Evolutionary conservation across 2,329 filamentous ascomycete genomes (phyloP).

Genomic region (Neocucurbitaria cava): DNA sequence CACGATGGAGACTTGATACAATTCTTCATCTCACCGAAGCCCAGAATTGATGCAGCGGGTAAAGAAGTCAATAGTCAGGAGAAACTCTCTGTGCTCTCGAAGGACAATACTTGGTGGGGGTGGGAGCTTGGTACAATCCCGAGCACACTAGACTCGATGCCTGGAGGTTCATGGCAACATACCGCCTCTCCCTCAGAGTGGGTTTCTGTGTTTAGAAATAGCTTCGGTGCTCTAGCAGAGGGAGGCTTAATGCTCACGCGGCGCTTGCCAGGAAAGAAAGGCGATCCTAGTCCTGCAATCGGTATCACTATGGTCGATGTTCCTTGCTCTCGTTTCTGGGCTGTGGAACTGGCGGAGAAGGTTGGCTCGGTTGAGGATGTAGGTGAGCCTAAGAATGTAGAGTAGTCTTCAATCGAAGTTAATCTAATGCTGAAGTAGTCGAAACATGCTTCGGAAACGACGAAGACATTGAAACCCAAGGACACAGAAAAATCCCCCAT

Average conservation of each 20-base stretch:
- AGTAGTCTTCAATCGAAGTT: slow-evolving; percentile 1
- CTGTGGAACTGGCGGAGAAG: slow-evolving; percentile 3
- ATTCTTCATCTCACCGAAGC: slow-evolving; percentile 40
- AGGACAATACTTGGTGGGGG: slow-evolving; percentile 22
- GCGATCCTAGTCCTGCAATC: slow-evolving; percentile 5
- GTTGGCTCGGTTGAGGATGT: slow-evolving; percentile 4
- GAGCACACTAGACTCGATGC: slow-evolving; percentile 52
- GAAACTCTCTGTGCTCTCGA: not conserved
- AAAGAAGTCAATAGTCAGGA: slow-evolving; percentile 1
- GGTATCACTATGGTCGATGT: slow-evolving; percentile 57
- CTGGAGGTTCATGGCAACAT: slow-evolving; percentile 29
- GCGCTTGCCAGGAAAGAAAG: not conserved
- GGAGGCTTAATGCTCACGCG: slow-evolving; percentile 53
- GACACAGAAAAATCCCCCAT: not conserved
- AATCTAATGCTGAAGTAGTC: slow-evolving; percentile 15
- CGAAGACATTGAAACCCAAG: not conserved
- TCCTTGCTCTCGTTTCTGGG: slow-evolving; percentile 51
- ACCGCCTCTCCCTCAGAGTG: slow-evolving; percentile 9
- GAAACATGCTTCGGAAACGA: not conserved
- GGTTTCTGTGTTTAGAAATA: slow-evolving; percentile 35
- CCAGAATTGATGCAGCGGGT: not conserved
- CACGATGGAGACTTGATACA: slow-evolving; percentile 68
- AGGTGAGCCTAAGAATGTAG: slow-evolving; percentile 15
- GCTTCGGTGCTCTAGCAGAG: slow-evolving; percentile 70
- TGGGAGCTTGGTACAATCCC: slow-evolving; percentile 53